Evolutionary conservation across 371 early-diverging fungal genomes (phyloP), one percentile per base, ranked within the genome.

Genomic region (Fennellomyces sp.): DNA sequence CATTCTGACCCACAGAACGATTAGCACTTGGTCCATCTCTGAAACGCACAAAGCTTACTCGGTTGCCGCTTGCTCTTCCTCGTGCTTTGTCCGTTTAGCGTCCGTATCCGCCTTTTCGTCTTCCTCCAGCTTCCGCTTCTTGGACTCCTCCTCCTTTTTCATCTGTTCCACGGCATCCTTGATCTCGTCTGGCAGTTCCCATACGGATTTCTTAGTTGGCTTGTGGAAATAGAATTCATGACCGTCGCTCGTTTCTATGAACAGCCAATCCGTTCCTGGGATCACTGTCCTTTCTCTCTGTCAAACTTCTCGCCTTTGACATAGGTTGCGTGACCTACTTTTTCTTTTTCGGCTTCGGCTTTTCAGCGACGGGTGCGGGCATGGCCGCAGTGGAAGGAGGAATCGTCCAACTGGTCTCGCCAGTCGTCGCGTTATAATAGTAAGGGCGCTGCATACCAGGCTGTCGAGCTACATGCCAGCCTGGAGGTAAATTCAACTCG

Each of bases 221-320:
- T 83, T 70, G 77, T 92, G 84, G 61, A 84, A 89, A 60, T 80
- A 94, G 65, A 91, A 93, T 25, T 92, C 92, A 51, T 89, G 82
- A 23, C 89, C 88, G 21, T 76, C 73, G 30, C 72, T 79, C n/a
- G 93, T 92, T 52, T 79, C 75, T 0, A 91, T 86, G 57, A 94
- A 83, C 47, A 83, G 78, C 94, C 94, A 94, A 5, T 72, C 65
- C 0, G 91, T 84, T n/a, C 83, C 81, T 38, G 90, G 85, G 36
- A 94, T 84, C 49, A 78, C 81, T 26, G 78, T 84, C 55, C 88
- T 45, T 11, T 42, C 11, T 39, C 5, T 6, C 5, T 3, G n/a
- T 17, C 3, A 6, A 38, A 38, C 21, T 5, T 45, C 45, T 25
- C 4, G 11, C 3, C 23, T n/a, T 11, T 39, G 23, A 45, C 17